phyloP scores from a whole-genome alignment of 2,329 filamentous ascomycete genomes.

The Exophiala bonariae region DNA sequence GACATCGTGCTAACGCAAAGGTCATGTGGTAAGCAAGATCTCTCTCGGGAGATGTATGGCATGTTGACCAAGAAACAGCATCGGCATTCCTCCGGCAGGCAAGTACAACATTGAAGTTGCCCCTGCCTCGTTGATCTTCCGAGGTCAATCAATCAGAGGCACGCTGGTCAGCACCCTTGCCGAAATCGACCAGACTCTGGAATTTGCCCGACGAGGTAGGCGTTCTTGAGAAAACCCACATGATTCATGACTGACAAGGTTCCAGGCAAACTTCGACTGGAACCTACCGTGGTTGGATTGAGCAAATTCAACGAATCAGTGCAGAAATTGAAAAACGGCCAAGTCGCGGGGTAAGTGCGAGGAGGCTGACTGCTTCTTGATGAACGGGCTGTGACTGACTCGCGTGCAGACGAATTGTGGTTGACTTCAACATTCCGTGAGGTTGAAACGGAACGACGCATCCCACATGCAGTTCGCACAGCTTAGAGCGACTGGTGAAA shows the following conservation, averaged over 20 bases:
- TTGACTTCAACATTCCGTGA: constrained; percentile 28
- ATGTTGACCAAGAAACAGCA: constrained; percentile 22
- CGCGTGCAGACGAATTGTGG: constrained; percentile 24
- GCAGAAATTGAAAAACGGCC: constrained; percentile 28
- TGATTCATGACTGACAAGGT: background rate
- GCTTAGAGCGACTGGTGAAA: no score
- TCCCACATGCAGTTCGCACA: no score
- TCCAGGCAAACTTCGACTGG: constrained; percentile 25
- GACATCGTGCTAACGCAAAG: constrained; percentile 48
- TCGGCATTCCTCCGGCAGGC: constrained; percentile 38
- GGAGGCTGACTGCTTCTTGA: background rate
- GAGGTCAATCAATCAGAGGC: constrained; percentile 22
- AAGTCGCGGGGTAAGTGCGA: constrained; percentile 26
- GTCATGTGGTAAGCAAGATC: constrained; percentile 50
- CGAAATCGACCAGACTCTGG: constrained; percentile 24
- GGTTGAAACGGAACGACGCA: background rate
- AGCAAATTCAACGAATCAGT: constrained; percentile 27
- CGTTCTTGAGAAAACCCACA: background rate
- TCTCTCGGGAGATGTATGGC: no score
- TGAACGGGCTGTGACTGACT: constrained; percentile 13
- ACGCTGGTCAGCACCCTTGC: constrained; percentile 20
- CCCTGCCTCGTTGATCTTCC: constrained; percentile 19
- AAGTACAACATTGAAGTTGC: constrained; percentile 24
- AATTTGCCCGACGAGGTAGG: constrained; percentile 24
- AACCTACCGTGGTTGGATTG: constrained; percentile 27